These are phyloP conservation scores for Suillus clintonianus DNA, from an alignment of 768 basidiomycete species.

Conservation along the genomic window DNA sequence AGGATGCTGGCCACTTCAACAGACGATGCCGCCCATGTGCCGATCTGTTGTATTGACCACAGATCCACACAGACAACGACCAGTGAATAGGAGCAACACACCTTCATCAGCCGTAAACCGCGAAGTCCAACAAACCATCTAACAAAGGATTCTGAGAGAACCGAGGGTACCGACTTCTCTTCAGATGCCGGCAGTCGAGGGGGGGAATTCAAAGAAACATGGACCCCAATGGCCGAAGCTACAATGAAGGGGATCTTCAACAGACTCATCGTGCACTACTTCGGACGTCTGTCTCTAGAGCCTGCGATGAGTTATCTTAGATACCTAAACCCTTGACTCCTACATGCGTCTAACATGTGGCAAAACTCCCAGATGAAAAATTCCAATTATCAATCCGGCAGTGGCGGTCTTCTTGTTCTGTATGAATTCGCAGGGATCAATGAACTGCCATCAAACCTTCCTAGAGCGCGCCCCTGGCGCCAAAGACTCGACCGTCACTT, in stretches of 20 bases:
- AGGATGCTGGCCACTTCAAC: not conserved
- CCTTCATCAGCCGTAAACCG: not conserved
- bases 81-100: not conserved
- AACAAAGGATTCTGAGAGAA: not conserved
- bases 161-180: constrained; percentile 8
- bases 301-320: too few relatives aligned
- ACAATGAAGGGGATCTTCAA: constrained; percentile 23
- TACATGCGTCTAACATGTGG: too few relatives aligned
- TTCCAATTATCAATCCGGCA: too few relatives aligned
- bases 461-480: too few relatives aligned
- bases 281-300: too few relatives aligned
- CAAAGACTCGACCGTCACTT: too few relatives aligned
- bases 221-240: constrained; percentile 26
- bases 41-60: not conserved
- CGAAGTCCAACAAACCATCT: not conserved
- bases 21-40: not conserved
- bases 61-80: not conserved
- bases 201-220: constrained; percentile 24
- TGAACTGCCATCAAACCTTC: too few relatives aligned
- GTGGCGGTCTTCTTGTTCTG: too few relatives aligned
- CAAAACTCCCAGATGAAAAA: too few relatives aligned
- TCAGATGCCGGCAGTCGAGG: constrained; percentile 18
- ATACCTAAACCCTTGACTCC: too few relatives aligned
- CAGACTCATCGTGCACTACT: constrained; percentile 15
- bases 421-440: too few relatives aligned